Evolutionary conservation across 176 grass and related monocot genomes (phyloP).

Genomic region (Oryza officinalis): DNA sequence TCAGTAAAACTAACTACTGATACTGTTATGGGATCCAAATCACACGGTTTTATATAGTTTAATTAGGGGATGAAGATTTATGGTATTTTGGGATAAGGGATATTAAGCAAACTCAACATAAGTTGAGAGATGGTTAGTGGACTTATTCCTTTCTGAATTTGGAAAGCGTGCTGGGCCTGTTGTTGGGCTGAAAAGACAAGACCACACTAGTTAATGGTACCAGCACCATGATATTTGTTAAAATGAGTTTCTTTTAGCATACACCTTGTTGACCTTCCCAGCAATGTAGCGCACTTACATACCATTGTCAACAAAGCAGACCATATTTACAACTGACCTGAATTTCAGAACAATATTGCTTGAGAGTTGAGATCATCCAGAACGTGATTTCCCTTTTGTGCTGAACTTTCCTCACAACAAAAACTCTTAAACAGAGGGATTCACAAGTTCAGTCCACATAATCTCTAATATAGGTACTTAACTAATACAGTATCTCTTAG

Average conservation of each 20-base stretch:
- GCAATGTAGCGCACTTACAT: background rate
- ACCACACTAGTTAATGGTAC: background rate
- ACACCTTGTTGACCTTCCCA: background rate
- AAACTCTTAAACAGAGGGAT: background rate
- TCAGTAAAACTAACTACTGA: too few relatives aligned
- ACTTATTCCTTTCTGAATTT: background rate
- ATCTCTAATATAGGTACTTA: background rate
- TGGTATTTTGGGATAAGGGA: too few relatives aligned
- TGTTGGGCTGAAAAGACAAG: background rate
- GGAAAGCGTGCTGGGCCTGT: background rate
- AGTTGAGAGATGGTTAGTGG: too few relatives aligned
- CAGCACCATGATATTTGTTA: background rate
- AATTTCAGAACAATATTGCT: slow-evolving; percentile 1
- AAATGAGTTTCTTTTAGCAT: background rate
- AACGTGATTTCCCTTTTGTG: background rate
- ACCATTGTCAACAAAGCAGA: background rate
- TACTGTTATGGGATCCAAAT: too few relatives aligned
- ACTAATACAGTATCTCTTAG: slow-evolving; percentile 3
- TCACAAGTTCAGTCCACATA: background rate
- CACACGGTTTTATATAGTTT: too few relatives aligned
- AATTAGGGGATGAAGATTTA: too few relatives aligned
- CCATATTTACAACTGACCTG: background rate
- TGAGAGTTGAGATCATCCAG: background rate
- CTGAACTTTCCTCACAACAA: background rate
- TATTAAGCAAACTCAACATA: too few relatives aligned